A percentile compares a stretch with the other conserved stretches of the same genome.
Conservation (phyloP, 2,329 filamentous ascomycete species). For the Microsporum audouinii region DNA sequence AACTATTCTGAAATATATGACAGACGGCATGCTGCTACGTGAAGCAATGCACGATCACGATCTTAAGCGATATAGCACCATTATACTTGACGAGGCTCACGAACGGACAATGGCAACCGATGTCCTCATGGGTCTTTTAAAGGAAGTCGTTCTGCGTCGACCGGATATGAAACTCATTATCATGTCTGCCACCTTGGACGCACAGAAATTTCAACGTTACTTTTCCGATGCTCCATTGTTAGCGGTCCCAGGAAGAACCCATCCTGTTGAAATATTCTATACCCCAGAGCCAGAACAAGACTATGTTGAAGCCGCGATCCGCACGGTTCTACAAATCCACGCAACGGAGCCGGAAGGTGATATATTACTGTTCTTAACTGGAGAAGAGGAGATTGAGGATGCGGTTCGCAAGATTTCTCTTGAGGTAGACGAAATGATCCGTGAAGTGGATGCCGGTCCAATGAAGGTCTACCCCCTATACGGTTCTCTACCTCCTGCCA, state of each 20-base stretch:
- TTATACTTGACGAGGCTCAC: constrained; percentile 97
- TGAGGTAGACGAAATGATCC: constrained; percentile 80
- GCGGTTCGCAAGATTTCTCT: constrained; percentile 82
- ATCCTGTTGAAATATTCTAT: constrained; percentile 97
- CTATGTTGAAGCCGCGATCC: constrained; percentile 88
- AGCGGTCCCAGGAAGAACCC: constrained; percentile 85
- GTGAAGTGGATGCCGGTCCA: constrained; percentile 84
- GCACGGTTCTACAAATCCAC: constrained; percentile 94
- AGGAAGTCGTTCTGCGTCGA: constrained; percentile 71
- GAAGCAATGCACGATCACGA: constrained; percentile 95
- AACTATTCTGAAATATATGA: constrained; percentile 98
- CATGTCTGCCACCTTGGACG: constrained; percentile 96
- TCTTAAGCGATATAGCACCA: constrained; percentile 85
- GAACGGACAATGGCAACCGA: constrained; percentile 94
- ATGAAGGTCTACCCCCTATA: constrained; percentile 88
- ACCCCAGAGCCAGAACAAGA: constrained; percentile 92
- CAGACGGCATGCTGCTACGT: constrained; percentile 92
- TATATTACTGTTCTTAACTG: constrained; percentile 86
- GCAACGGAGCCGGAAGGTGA: constrained; percentile 86
- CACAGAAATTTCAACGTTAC: constrained; percentile 95
- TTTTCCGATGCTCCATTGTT: constrained; percentile 90
- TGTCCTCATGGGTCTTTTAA: constrained; percentile 91
- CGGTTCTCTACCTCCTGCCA: constrained; percentile 77
- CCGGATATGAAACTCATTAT: constrained; percentile 95
- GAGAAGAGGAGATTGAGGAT: constrained; percentile 98